Percentiles rank a stretch among this genome's conserved stretches.
phyloP scores from a whole-genome alignment of 2,329 filamentous ascomycete genomes.

The Elsinoe perseae region DNA sequence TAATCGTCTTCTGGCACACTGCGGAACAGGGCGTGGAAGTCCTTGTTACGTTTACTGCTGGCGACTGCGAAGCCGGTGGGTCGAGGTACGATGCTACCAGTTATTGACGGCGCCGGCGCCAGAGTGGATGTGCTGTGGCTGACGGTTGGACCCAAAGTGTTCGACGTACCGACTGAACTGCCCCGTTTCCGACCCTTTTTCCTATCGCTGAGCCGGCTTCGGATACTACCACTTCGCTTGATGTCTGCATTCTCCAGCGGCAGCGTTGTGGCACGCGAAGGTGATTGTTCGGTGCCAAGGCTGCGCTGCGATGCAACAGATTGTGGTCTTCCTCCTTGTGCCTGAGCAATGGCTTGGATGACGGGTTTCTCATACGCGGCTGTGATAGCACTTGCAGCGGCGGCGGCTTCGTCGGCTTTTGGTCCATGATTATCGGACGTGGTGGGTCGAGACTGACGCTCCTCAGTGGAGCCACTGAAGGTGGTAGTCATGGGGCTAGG shows the following conservation, averaged over 20 bases:
- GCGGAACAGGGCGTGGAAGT: constrained; percentile 89
- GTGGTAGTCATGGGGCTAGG: constrained; percentile 51
- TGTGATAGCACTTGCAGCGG: constrained; percentile 53
- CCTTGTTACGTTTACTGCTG: constrained; percentile 89
- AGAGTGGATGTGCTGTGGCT: constrained; percentile 62
- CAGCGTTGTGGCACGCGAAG: constrained; percentile 59
- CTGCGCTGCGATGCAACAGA: constrained; percentile 34
- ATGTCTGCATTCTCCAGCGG: constrained; percentile 49
- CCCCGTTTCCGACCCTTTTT: constrained; percentile 64
- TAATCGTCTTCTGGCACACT: constrained; percentile 98
- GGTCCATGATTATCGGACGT: constrained; percentile 44
- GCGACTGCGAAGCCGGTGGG: constrained; percentile 93
- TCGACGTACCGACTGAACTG: constrained; percentile 60
- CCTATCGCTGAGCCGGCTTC: constrained; percentile 45
- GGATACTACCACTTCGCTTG: constrained; percentile 46
- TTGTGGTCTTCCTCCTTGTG: constrained; percentile 31
- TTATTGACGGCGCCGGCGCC: constrained; percentile 32
- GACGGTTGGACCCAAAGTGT: constrained; percentile 64
- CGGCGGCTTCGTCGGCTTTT: constrained; percentile 52
- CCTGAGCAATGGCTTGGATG: constrained; percentile 25
- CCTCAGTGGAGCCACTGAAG: constrained; percentile 23
- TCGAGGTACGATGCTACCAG: constrained; percentile 57
- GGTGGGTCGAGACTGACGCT: neutral
- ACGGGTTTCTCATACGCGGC: constrained; percentile 48
- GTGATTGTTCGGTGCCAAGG: constrained; percentile 52